phyloP scores from a whole-genome alignment of 768 basidiomycete species.

The Lactarius psammicola region DNA sequence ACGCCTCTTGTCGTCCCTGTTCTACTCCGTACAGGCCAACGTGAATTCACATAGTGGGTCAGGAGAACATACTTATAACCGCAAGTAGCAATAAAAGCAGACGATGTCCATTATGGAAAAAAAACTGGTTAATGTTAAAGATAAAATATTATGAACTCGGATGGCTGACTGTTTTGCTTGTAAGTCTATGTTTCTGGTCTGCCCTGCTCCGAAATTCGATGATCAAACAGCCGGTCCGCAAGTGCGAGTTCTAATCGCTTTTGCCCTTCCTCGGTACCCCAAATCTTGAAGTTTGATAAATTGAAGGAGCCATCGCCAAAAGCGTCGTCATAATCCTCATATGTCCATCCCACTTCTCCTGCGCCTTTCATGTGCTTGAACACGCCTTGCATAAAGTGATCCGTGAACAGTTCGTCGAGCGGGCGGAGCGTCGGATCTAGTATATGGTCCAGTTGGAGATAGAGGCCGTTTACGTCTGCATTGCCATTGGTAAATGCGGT shows the following conservation, averaged over 20 bases:
- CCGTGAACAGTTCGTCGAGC: constrained; percentile 12
- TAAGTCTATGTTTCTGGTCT: no score
- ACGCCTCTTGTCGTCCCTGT: no score
- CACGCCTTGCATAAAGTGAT: constrained; percentile 14
- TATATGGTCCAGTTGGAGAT: constrained; percentile 13
- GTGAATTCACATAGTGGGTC: no score
- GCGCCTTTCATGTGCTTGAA: constrained; percentile 4
- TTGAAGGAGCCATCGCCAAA: not conserved
- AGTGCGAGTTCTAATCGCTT: not conserved
- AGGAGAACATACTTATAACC: no score
- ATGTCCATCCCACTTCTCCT: not conserved
- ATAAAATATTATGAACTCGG: no score
- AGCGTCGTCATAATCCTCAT: not conserved
- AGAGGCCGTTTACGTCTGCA: not conserved
- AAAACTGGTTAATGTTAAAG: no score
- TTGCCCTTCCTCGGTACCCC: constrained; percentile 12
- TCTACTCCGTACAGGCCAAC: no score
- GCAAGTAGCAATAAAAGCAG: no score
- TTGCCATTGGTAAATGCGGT: constrained; percentile 12
- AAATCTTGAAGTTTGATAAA: not conserved
- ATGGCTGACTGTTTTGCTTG: no score
- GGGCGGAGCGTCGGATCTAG: constrained; percentile 8
- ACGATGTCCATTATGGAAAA: no score
- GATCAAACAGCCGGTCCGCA: constrained; percentile 3
- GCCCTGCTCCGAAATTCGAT: not conserved